Evolutionary conservation across 2,329 filamentous ascomycete species (phyloP).

Genomic region (Ophiostoma himal-ulmi): DNA sequence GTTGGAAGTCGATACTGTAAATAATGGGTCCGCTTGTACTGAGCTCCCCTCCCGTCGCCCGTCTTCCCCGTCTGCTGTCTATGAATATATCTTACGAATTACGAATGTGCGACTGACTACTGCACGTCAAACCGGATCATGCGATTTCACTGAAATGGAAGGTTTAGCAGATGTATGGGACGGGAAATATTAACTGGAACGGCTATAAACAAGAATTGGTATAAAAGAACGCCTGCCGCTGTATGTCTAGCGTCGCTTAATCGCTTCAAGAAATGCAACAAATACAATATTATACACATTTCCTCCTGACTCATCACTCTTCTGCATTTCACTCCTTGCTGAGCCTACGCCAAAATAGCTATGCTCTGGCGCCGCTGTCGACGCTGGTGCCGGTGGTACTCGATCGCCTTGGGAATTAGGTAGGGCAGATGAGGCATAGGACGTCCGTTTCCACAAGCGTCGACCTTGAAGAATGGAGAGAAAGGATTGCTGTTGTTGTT

Average conservation of each 20-base stretch:
- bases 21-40: conserved; percentile 9
- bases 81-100: background rate
- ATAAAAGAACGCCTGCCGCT: conserved; percentile 12
- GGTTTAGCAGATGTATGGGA: background rate
- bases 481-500: background rate
- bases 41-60: background rate
- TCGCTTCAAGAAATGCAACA: background rate
- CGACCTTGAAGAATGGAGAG: conserved; percentile 11
- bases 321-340: background rate
- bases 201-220: background rate
- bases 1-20: background rate
- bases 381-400: conserved; percentile 21
- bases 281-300: conserved; percentile 2
- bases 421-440: conserved; percentile 22
- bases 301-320: background rate
- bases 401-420: conserved; percentile 28
- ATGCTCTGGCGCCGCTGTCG: conserved; percentile 13
- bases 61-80: background rate
- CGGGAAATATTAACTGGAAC: background rate
- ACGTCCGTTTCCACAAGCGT: conserved; percentile 3
- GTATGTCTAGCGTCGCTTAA: background rate
- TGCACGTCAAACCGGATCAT: background rate
- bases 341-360: conserved; percentile 20
- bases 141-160: background rate
- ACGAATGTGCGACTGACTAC: background rate